phyloP scores from a whole-genome alignment of 305 asterid species.

The Fraxinus platypoda region DNA sequence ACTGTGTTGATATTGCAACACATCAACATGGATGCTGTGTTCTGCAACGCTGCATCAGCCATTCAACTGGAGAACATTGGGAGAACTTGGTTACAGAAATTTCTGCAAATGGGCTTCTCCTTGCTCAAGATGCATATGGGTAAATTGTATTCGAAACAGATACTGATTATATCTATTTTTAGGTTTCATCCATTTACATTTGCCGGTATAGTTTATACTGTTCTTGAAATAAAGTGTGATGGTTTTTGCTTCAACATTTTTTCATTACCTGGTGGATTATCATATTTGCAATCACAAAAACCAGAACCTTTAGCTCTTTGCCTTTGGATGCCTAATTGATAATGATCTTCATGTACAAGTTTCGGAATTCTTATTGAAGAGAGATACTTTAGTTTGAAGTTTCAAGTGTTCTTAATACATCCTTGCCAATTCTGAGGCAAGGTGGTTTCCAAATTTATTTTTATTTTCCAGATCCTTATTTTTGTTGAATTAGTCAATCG shows the following conservation, averaged over 20 bases:
- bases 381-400: background rate
- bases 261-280: background rate
- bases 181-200: background rate
- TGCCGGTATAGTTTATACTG: background rate
- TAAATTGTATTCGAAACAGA: constrained; percentile 29
- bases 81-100: constrained; percentile 65
- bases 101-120: constrained; percentile 65
- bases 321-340: constrained; percentile 7
- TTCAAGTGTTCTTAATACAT: background rate
- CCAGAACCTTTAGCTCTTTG: constrained; percentile 11
- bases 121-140: constrained; percentile 95
- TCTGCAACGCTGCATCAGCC: constrained; percentile 81
- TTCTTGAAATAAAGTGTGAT: constrained; percentile 4
- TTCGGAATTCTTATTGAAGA: constrained; percentile 13
- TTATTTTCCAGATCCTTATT: background rate
- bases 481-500: background rate
- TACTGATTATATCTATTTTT: background rate
- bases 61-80: constrained; percentile 59
- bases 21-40: constrained; percentile 97
- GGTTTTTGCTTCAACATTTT: constrained; percentile 6
- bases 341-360: constrained; percentile 4
- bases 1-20: constrained; percentile 82
- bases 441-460: background rate
- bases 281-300: background rate
- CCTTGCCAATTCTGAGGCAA: background rate